phyloP scores from a whole-genome alignment of 768 basidiomycete species.

The Mycena latifolia region DNA sequence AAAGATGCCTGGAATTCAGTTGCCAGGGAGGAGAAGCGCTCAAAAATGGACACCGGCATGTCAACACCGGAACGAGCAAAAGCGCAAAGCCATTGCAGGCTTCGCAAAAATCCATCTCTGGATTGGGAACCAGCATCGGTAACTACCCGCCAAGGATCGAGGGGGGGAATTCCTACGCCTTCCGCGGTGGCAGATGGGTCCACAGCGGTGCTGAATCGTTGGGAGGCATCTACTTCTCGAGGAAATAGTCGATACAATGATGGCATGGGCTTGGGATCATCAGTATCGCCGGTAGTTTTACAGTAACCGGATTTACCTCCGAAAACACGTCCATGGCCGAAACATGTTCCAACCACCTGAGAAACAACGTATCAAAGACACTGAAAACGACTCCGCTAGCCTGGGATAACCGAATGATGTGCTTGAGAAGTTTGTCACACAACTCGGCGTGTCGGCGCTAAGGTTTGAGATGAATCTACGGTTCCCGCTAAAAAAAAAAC shows the following conservation, averaged over 20 bases:
- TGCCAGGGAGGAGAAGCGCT: constrained; percentile 58
- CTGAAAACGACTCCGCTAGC: constrained; percentile 63
- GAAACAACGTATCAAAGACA: constrained; percentile 68
- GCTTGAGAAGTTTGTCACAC: constrained; percentile 61
- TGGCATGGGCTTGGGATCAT: constrained; percentile 56
- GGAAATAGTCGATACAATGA: constrained; percentile 71
- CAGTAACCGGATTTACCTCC: constrained; percentile 50
- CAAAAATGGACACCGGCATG: constrained; percentile 65
- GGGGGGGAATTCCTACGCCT: constrained; percentile 38
- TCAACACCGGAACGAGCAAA: constrained; percentile 76
- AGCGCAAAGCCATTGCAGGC: constrained; percentile 70
- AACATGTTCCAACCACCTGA: constrained; percentile 68
- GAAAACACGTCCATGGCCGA: constrained; percentile 46
- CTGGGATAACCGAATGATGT: constrained; percentile 67
- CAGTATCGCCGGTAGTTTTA: neutral
- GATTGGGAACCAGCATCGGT: constrained; percentile 56
- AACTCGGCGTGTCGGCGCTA: constrained; percentile 39
- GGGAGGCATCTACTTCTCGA: constrained; percentile 59
- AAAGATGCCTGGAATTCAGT: constrained; percentile 54
- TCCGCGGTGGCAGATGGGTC: constrained; percentile 49
- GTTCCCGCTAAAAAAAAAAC: neutral
- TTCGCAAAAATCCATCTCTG: constrained; percentile 56
- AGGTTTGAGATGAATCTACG: constrained; percentile 6
- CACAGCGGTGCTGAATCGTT: constrained; percentile 52
- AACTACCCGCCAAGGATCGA: constrained; percentile 71